These are phyloP conservation scores for Russula vinacea DNA, from an alignment of 768 basidiomycete species.

Conservation along the genomic window DNA sequence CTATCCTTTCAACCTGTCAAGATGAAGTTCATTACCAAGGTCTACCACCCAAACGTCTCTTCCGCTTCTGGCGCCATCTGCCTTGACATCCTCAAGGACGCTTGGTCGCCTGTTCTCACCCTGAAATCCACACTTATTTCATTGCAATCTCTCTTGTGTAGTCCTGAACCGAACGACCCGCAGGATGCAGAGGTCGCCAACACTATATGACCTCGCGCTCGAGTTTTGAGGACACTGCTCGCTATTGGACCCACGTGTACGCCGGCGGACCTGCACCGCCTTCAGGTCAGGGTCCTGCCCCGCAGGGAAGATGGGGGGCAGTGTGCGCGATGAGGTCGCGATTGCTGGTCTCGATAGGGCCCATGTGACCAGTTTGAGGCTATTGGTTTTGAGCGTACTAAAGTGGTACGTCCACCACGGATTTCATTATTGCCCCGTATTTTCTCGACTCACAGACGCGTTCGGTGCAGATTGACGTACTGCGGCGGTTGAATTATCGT, in stretches of 20 bases:
- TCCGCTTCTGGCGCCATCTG: slow-evolving; percentile 95
- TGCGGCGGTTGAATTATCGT: slow-evolving; percentile 84
- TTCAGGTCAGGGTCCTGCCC: slow-evolving; percentile 25
- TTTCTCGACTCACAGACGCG: neutral
- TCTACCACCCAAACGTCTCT: slow-evolving; percentile 94
- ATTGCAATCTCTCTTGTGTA: slow-evolving; percentile 87
- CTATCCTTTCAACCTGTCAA: slow-evolving; percentile 93
- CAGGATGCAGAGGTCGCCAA: slow-evolving; percentile 99
- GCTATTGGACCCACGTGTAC: slow-evolving; percentile 92
- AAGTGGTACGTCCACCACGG: slow-evolving; percentile 56
- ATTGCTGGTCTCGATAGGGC: slow-evolving; percentile 79
- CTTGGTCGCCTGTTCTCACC: slow-evolving; percentile 94
- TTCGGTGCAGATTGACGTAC: slow-evolving; percentile 69
- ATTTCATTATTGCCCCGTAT: neutral
- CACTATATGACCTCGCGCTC: slow-evolving; percentile 87
- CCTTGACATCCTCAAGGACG: slow-evolving; percentile 83
- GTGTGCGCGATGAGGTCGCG: slow-evolving; percentile 47
- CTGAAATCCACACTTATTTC: slow-evolving; percentile 96
- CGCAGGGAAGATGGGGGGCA: slow-evolving; percentile 25
- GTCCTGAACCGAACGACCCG: slow-evolving; percentile 93
- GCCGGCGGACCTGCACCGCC: slow-evolving; percentile 62
- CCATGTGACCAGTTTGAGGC: slow-evolving; percentile 83
- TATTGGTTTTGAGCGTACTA: slow-evolving; percentile 75
- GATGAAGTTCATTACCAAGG: slow-evolving; percentile 98
- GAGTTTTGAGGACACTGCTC: slow-evolving; percentile 88